A percentile compares a stretch with the other conserved stretches of the same genome.
Conservation (phyloP, 345 rosid species). For the Gossypium sturtianum region DNA sequence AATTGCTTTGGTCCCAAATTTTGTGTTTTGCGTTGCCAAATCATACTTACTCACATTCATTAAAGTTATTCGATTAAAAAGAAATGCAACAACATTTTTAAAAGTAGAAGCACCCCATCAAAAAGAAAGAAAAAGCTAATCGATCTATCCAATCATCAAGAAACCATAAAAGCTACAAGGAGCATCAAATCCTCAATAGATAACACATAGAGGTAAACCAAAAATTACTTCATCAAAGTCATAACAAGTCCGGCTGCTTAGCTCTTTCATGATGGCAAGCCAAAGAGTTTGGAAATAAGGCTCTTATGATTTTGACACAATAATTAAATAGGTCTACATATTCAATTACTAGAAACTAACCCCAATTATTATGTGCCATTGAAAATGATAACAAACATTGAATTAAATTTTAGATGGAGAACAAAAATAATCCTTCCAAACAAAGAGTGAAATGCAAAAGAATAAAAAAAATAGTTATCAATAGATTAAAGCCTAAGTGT, state of each 20-base stretch:
- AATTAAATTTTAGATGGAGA: not conserved
- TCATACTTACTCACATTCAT: not conserved
- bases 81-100: not conserved
- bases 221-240: not conserved
- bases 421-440: not conserved
- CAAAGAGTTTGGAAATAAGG: not conserved
- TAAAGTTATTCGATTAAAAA: not conserved
- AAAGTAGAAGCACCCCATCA: not conserved
- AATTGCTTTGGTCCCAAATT: not conserved
- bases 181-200: not conserved
- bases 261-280: not conserved
- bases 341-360: not conserved
- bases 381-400: not conserved
- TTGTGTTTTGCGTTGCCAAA: not conserved
- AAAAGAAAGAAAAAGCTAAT: not conserved
- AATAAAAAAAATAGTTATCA: not conserved
- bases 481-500: not conserved
- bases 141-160: not conserved
- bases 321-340: not conserved
- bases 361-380: not conserved
- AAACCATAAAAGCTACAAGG: not conserved
- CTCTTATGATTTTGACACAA: not conserved
- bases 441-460: not conserved
- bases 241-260: not conserved
- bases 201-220: not conserved